Conservation (phyloP, 164 flowering plant species). For the Sedum album region DNA sequence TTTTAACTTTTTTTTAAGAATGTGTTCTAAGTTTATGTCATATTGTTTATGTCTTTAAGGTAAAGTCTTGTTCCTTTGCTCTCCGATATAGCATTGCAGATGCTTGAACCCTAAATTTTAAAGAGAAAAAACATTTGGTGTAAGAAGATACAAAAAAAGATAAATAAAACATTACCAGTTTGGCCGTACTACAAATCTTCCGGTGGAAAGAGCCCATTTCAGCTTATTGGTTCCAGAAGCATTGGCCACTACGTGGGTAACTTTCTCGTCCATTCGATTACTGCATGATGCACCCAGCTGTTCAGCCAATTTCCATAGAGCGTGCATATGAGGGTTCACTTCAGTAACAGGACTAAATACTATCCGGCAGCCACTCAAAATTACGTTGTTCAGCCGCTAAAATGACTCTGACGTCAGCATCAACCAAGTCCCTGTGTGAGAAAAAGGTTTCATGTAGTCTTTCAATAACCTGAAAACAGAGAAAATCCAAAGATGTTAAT, state of each 20-base stretch:
- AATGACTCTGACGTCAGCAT: conserved; percentile 82
- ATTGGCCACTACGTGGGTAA: too few relatives aligned
- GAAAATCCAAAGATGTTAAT: not conserved
- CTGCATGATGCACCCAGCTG: conserved; percentile 97
- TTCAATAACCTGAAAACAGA: too few relatives aligned
- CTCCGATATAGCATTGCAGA: conserved; percentile 82
- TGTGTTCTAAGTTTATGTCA: conserved; percentile 9
- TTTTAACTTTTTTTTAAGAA: not conserved
- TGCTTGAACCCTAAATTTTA: conserved; percentile 92
- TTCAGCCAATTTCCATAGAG: too few relatives aligned
- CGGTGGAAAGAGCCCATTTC: too few relatives aligned
- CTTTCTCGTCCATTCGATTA: conserved; percentile 80
- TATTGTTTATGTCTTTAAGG: conserved; percentile 51
- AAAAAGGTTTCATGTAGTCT: conserved; percentile 76
- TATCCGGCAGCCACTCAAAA: too few relatives aligned
- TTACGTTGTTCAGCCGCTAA: too few relatives aligned
- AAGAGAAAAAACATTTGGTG: too few relatives aligned
- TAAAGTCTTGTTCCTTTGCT: conserved; percentile 82
- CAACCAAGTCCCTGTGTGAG: conserved; percentile 47
- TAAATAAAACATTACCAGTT: conserved; percentile 60
- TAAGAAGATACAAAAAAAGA: too few relatives aligned
- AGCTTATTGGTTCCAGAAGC: conserved; percentile 96
- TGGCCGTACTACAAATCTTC: too few relatives aligned
- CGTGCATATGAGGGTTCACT: conserved; percentile 73
- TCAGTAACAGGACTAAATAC: conserved; percentile 82